phyloP scores from a whole-genome alignment of 192 early-diverging fungal genomes.

The Entrophospora sp. region DNA sequence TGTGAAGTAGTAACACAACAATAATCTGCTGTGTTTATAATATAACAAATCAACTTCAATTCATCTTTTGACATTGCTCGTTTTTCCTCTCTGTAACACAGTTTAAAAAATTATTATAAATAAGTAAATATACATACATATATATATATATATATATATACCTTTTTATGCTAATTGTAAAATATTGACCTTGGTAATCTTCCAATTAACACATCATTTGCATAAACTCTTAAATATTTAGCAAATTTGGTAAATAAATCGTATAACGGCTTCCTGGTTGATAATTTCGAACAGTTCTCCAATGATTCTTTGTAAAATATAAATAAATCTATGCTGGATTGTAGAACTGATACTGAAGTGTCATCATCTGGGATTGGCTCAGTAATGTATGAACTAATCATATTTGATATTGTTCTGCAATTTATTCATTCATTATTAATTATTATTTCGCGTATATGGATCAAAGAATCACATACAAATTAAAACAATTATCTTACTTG shows the following conservation, averaged over 20 bases:
- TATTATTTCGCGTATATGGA: no score
- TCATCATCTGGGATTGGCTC: conserved; percentile 47
- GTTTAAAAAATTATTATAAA: background rate
- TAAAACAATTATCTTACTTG: conserved; percentile 33
- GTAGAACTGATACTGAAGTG: conserved; percentile 53
- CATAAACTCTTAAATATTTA: conserved; percentile 74
- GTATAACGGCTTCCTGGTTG: conserved; percentile 76
- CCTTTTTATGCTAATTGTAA: background rate
- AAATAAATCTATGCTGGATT: conserved; percentile 88
- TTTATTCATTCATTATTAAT: no score
- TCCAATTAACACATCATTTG: conserved; percentile 58
- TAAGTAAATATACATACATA: background rate
- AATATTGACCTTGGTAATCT: conserved; percentile 59
- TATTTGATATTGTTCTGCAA: conserved; percentile 8
- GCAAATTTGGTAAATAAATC: conserved; percentile 76
- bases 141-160: no score
- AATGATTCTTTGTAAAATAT: conserved; percentile 85
- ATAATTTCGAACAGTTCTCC: conserved; percentile 74
- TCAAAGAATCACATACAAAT: background rate
- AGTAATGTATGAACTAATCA: conserved; percentile 35
- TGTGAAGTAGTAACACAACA: conserved; percentile 74
- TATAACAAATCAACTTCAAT: conserved; percentile 61
- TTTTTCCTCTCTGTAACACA: conserved; percentile 51
- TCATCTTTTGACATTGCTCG: conserved; percentile 55
- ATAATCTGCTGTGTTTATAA: conserved; percentile 94